Percentiles rank a stretch among this genome's conserved stretches.
phyloP scores from a whole-genome alignment of 192 early-diverging fungal species.

The Coemansia sp. region DNA sequence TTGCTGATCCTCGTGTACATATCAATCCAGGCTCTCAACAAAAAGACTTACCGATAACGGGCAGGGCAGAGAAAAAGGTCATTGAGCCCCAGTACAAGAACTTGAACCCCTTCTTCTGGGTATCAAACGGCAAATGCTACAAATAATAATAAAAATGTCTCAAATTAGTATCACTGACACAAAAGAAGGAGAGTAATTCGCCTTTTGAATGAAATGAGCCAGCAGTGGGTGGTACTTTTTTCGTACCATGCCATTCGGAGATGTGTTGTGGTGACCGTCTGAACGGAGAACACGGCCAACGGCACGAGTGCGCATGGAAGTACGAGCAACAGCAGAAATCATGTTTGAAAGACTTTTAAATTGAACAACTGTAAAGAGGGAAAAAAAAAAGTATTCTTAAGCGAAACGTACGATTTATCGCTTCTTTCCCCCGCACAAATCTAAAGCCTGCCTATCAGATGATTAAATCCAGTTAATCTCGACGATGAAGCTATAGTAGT shows the following conservation, averaged over 20 bases:
- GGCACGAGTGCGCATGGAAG: constrained; percentile 55
- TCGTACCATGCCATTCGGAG: constrained; percentile 58
- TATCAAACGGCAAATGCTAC: constrained; percentile 58
- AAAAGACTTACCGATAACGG: constrained; percentile 39
- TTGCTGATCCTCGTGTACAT: background rate
- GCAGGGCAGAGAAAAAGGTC: constrained; percentile 36
- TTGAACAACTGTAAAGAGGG: constrained; percentile 19
- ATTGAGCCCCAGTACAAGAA: constrained; percentile 56
- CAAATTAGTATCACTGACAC: constrained; percentile 3
- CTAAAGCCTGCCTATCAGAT: background rate
- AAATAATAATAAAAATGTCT: background rate
- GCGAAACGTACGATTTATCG: constrained; percentile 1
- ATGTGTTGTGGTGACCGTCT: constrained; percentile 38
- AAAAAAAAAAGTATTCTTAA: background rate
- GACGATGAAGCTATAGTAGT: no score
- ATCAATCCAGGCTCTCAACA: background rate
- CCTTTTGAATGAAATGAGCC: background rate
- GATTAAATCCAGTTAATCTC: constrained; percentile 1
- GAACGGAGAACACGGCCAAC: constrained; percentile 39
- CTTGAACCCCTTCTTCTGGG: constrained; percentile 56
- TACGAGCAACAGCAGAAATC: constrained; percentile 53
- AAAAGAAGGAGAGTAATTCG: background rate
- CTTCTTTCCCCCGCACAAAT: background rate
- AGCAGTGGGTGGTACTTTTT: background rate
- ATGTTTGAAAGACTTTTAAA: constrained; percentile 20